Conservation (phyloP, 2,329 filamentous ascomycete genomes). For the Colletotrichum camelliae region DNA sequence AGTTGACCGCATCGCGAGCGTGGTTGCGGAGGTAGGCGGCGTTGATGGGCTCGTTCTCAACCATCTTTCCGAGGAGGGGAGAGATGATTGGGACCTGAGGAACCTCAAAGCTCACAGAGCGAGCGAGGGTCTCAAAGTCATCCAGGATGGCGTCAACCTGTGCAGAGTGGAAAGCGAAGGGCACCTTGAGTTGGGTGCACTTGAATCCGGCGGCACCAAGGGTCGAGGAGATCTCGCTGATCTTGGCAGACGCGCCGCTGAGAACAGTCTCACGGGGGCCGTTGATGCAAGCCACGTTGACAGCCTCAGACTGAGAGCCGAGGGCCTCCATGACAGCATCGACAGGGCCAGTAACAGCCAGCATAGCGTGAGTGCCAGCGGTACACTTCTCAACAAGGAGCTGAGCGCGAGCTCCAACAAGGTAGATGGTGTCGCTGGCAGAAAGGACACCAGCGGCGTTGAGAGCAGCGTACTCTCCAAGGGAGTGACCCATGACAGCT, state of each 20-base stretch:
- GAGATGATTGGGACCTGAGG: slow-evolving; percentile 70
- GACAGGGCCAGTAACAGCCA: slow-evolving; percentile 52
- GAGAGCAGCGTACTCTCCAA: slow-evolving; percentile 78
- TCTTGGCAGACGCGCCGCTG: slow-evolving; percentile 46
- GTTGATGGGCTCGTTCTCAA: slow-evolving; percentile 54
- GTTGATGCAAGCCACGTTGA: slow-evolving; percentile 75
- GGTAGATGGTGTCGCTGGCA: slow-evolving; percentile 72
- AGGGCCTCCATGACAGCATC: slow-evolving; percentile 60
- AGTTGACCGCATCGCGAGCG: slow-evolving; percentile 70
- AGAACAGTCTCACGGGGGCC: slow-evolving; percentile 77
- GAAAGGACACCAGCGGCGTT: slow-evolving; percentile 74
- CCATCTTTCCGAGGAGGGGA: slow-evolving; percentile 62
- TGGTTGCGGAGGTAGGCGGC: slow-evolving; percentile 65
- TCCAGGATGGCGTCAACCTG: slow-evolving; percentile 62
- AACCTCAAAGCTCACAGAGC: slow-evolving; percentile 39
- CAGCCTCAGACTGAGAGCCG: slow-evolving; percentile 39
- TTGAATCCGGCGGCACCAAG: slow-evolving; percentile 40
- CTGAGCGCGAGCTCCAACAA: slow-evolving; percentile 72
- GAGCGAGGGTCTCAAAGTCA: slow-evolving; percentile 57
- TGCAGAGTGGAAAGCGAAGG: slow-evolving; percentile 59
- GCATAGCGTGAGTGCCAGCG: slow-evolving; percentile 67
- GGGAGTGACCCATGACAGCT: slow-evolving; percentile 64
- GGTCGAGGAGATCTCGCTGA: slow-evolving; percentile 47
- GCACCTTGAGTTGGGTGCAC: slow-evolving; percentile 52
- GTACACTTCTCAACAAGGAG: slow-evolving; percentile 70